These are phyloP conservation scores for Catharanthus roseus DNA, from an alignment of 257 asterid species.

Conservation along the genomic window DNA sequence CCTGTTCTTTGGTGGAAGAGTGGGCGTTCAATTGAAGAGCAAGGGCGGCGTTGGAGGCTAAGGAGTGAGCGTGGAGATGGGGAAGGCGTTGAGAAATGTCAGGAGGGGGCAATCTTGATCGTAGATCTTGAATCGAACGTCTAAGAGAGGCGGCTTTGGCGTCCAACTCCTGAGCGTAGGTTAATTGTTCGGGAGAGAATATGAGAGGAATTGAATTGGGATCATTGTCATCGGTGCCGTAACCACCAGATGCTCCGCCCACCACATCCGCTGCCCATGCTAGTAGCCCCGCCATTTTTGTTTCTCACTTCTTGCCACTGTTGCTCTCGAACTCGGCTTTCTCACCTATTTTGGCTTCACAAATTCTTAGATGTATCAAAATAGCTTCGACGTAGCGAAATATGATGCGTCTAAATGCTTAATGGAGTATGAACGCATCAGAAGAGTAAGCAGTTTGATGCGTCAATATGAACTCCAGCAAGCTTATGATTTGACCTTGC, in stretches of 20 bases:
- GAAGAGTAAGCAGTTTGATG: no score
- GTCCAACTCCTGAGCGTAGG: conserved; percentile 61
- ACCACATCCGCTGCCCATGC: conserved; percentile 99
- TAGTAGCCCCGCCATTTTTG: conserved; percentile 78
- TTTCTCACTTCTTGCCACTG: not conserved
- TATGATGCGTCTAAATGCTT: no score
- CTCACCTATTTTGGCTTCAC: no score
- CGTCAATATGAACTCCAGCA: no score
- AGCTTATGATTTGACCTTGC: no score
- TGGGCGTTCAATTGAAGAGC: conserved; percentile 89
- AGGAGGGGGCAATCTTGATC: conserved; percentile 87
- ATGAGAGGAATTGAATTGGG: conserved; percentile 67
- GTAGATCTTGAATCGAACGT: conserved; percentile 94
- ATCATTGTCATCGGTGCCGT: conserved; percentile 47
- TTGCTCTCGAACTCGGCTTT: not conserved
- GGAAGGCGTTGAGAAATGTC: conserved; percentile 93
- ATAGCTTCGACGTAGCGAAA: no score
- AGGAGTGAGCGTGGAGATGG: conserved; percentile 92
- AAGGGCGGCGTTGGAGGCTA: conserved; percentile 84
- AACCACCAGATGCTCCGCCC: conserved; percentile 53
- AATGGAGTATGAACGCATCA: no score
- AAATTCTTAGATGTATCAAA: no score
- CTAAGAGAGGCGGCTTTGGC: conserved; percentile 55
- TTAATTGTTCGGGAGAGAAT: conserved; percentile 74
- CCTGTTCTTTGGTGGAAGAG: conserved; percentile 90